Conservation (phyloP, 1,284 basidiomycete genomes). For the Mycosarcoma mackinlayi region DNA sequence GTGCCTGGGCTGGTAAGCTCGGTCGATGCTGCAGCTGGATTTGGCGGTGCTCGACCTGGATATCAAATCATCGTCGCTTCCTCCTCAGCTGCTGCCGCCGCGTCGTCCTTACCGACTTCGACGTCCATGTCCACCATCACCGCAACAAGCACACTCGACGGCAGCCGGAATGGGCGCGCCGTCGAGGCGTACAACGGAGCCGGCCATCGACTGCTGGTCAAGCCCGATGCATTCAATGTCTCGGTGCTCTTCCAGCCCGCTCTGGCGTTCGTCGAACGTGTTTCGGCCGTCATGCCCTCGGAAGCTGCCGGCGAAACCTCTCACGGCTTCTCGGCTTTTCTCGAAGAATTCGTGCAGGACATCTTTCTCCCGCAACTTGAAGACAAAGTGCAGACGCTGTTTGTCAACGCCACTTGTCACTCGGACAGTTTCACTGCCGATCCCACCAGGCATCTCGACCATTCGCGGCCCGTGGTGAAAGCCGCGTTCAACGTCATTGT, state of each 20-base stretch:
- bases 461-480: constrained; percentile 78
- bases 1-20: constrained; percentile 86
- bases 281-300: constrained; percentile 60
- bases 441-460: constrained; percentile 15
- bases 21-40: constrained; percentile 23
- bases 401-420: constrained; percentile 46
- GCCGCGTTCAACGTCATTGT: constrained; percentile 86
- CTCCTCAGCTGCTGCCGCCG: not conserved
- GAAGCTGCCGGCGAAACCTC: constrained; percentile 56
- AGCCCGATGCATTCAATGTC: constrained; percentile 94
- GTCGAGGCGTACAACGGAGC: constrained; percentile 68
- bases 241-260: constrained; percentile 93
- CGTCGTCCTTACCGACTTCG: not conserved
- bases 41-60: constrained; percentile 3
- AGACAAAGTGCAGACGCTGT: constrained; percentile 78
- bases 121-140: not conserved
- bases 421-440: constrained; percentile 76
- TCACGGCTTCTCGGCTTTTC: constrained; percentile 77
- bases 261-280: constrained; percentile 82
- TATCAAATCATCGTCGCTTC: constrained; percentile 37
- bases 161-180: constrained; percentile 6
- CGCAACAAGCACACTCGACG: not conserved
- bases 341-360: constrained; percentile 94
- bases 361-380: constrained; percentile 94
- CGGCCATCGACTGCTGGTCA: constrained; percentile 85